These are phyloP conservation scores for Boletus reticuloceps DNA, from an alignment of 768 basidiomycete species.

Conservation along the genomic window DNA sequence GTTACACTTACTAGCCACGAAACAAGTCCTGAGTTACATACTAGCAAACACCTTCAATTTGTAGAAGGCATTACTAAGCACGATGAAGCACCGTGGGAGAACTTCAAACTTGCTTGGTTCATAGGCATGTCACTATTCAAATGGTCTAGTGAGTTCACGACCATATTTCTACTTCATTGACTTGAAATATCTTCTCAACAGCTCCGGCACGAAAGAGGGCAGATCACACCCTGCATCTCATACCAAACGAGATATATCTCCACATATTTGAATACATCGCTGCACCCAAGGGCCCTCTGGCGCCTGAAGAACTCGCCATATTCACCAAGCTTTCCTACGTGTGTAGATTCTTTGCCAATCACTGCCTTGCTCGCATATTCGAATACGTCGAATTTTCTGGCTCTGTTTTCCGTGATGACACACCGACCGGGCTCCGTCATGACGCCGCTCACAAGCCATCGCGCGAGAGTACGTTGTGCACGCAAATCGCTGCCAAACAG, in stretches of 20 bases:
- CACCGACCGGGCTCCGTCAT: not conserved
- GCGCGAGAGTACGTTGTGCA: constrained; percentile 20
- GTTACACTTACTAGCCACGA: too few species aligned
- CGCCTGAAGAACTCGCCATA: constrained; percentile 5
- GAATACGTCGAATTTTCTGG: constrained; percentile 26
- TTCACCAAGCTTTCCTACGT: constrained; percentile 34
- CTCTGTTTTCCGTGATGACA: constrained; percentile 14
- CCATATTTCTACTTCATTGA: not conserved
- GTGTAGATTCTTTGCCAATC: constrained; percentile 42
- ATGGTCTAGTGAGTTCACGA: not conserved
- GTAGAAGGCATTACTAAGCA: too few species aligned
- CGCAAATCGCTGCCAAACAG: constrained; percentile 23
- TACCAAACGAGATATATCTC: constrained; percentile 45
- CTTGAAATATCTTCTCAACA: constrained; percentile 4
- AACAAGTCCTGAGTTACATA: too few species aligned
- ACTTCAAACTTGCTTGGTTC: not conserved
- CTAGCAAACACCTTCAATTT: too few species aligned
- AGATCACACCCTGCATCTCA: constrained; percentile 16
- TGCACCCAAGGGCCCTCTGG: constrained; percentile 12
- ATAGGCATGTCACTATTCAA: not conserved
- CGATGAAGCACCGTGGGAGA: too few species aligned
- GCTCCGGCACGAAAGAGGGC: constrained; percentile 25
- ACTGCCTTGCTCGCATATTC: constrained; percentile 41
- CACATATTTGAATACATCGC: constrained; percentile 36
- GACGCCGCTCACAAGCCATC: not conserved